Conservation (phyloP, 768 basidiomycete species). For the Mycena belliarum region DNA sequence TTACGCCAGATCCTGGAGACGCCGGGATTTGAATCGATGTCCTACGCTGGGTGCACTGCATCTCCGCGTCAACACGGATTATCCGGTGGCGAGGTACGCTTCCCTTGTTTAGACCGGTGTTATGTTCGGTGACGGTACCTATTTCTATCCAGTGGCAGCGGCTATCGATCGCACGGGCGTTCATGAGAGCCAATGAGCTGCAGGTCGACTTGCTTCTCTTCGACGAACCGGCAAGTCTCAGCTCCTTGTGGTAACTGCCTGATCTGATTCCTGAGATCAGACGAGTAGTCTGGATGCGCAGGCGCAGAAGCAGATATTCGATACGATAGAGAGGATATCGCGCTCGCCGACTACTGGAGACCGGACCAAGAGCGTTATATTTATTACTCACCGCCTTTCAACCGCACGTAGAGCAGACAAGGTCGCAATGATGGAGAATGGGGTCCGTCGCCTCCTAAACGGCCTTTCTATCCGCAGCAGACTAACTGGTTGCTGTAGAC, state of each 20-base stretch:
- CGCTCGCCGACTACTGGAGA: constrained; percentile 52
- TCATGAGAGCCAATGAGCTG: constrained; percentile 78
- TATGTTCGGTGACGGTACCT: constrained; percentile 8
- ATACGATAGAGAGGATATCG: constrained; percentile 70
- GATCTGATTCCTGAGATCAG: constrained; percentile 35
- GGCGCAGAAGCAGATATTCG: constrained; percentile 78
- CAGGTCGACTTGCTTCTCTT: constrained; percentile 80
- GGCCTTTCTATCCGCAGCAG: constrained; percentile 1
- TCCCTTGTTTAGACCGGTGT: not conserved
- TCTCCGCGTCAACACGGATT: constrained; percentile 59
- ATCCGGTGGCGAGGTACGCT: constrained; percentile 80
- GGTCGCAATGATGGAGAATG: constrained; percentile 84
- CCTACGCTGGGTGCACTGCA: constrained; percentile 42
- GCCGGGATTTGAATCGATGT: constrained; percentile 56
- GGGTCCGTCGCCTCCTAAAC: constrained; percentile 39
- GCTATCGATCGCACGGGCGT: constrained; percentile 83
- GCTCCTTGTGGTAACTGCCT: not conserved
- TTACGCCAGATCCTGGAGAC: constrained; percentile 72
- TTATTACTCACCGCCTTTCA: constrained; percentile 81
- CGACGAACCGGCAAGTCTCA: constrained; percentile 72
- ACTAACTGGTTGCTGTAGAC: constrained; percentile 46
- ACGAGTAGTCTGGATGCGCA: constrained; percentile 78
- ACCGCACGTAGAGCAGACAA: constrained; percentile 84
- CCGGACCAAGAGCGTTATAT: constrained; percentile 71
- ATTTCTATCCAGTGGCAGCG: constrained; percentile 71